phyloP scores from a whole-genome alignment of 176 grass and related monocot species.

The Areca catechu region DNA sequence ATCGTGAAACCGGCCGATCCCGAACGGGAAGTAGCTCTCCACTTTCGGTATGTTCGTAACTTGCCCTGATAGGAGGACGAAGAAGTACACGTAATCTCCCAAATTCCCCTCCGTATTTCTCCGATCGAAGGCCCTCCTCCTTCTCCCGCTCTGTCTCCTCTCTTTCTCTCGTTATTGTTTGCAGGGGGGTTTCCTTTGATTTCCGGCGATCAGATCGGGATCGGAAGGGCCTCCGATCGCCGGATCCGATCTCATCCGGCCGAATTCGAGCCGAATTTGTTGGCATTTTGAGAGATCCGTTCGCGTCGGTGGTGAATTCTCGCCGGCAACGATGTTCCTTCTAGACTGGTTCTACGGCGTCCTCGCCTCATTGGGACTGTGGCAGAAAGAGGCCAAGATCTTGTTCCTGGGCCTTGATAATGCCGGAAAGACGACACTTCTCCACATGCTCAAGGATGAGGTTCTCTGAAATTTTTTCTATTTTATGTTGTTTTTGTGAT shows the following conservation, averaged over 20 bases:
- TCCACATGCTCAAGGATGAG: constrained; percentile 48
- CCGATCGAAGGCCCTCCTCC: no score
- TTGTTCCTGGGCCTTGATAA: constrained; percentile 44
- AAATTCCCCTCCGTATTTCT: no score
- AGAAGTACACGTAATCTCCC: no score
- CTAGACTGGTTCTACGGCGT: constrained; percentile 41
- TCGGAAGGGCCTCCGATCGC: background rate
- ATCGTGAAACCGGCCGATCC: no score
- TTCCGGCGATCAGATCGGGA: background rate
- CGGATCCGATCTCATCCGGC: background rate
- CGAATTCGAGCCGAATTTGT: background rate
- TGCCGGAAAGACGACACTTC: constrained; percentile 38
- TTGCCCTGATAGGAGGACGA: no score
- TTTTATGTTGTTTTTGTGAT: no score
- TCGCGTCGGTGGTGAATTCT: background rate
- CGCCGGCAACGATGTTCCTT: constrained; percentile 28
- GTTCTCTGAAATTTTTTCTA: constrained; percentile 6
- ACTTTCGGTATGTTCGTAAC: no score
- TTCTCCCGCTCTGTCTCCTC: background rate
- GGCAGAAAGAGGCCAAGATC: constrained; percentile 44
- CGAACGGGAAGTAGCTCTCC: no score
- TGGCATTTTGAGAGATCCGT: background rate
- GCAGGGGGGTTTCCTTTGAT: background rate
- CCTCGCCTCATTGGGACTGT: constrained; percentile 31
- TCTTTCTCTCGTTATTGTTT: background rate